Percentiles rank a stretch among this genome's conserved stretches.
Evolutionary conservation across 306 rosid genomes (phyloP).

Genomic region (Cyamopsis tetragonoloba): DNA sequence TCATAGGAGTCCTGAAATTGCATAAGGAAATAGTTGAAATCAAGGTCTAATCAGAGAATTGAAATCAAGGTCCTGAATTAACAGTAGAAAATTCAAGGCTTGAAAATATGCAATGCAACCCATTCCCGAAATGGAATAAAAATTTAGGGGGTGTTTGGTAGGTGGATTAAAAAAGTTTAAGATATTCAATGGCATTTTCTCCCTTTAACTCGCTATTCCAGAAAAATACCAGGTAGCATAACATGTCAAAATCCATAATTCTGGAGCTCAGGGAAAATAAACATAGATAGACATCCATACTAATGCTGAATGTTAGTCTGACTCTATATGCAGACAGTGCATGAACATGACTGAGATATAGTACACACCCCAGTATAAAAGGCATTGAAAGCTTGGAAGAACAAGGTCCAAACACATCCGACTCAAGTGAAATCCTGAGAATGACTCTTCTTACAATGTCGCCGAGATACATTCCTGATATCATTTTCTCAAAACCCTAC

Average conservation of each 20-base stretch:
- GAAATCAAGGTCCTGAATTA: neutral
- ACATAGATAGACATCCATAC: neutral
- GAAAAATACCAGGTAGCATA: neutral
- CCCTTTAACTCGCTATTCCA: neutral
- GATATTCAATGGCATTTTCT: neutral
- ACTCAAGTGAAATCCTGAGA: conserved; percentile 60
- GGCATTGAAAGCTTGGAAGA: conserved; percentile 54
- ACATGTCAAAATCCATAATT: neutral
- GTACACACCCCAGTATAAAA: conserved; percentile 57
- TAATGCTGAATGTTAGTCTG: neutral
- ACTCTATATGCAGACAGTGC: neutral
- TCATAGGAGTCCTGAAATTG: conserved; percentile 60
- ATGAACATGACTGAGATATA: neutral
- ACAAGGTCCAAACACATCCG: conserved; percentile 58
- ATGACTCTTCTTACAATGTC: conserved; percentile 84
- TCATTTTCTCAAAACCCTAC: conserved; percentile 89
- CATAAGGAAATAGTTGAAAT: conserved; percentile 5
- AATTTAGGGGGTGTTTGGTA: too few relatives aligned
- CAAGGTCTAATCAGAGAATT: neutral
- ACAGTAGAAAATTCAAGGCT: neutral
- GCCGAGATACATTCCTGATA: conserved; percentile 89
- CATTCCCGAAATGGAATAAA: neutral
- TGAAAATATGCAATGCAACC: neutral
- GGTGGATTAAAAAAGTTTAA: neutral
- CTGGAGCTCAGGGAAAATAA: neutral